phyloP scores from a whole-genome alignment of 2,329 filamentous ascomycete genomes.

The Paramyrothecium sp. region DNA sequence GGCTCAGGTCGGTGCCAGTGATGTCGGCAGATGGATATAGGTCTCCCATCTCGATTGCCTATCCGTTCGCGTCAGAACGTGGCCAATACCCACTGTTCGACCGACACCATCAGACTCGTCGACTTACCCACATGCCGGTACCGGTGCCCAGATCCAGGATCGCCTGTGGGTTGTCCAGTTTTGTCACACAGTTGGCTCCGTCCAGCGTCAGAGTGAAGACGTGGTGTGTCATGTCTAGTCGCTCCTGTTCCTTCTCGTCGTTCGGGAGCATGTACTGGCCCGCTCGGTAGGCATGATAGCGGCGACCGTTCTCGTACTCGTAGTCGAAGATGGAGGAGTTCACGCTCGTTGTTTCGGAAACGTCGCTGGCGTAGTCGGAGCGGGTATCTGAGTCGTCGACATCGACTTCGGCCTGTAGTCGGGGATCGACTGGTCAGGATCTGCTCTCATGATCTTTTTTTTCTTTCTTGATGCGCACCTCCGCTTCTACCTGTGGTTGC shows the following conservation, averaged over 20 bases:
- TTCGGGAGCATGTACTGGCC: conserved; percentile 27
- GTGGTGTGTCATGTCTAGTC: conserved; percentile 53
- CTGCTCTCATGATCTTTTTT: not conserved
- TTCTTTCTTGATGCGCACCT: not conserved
- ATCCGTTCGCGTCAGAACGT: too few species aligned
- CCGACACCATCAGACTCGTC: too few species aligned
- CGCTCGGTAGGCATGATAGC: conserved; percentile 34
- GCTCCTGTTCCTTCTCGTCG: conserved; percentile 42
- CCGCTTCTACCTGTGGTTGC: not conserved
- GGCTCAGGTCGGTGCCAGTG: conserved; percentile 18
- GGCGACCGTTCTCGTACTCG: conserved; percentile 35
- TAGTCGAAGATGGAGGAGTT: conserved; percentile 32
- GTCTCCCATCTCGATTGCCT: conserved; percentile 44
- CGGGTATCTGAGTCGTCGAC: conserved; percentile 8
- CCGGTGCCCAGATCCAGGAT: conserved; percentile 22
- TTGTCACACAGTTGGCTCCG: conserved; percentile 31
- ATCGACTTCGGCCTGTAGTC: conserved; percentile 7
- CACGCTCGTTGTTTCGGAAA: conserved; percentile 18
- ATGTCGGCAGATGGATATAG: conserved; percentile 17
- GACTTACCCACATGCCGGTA: conserved; percentile 16
- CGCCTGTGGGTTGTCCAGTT: conserved; percentile 12
- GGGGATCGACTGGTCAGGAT: not conserved
- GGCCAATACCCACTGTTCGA: too few species aligned
- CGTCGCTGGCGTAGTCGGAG: conserved; percentile 14
- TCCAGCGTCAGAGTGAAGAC: conserved; percentile 45